Conservation (phyloP, 139 green algal species). For the Chlorella sp. region DNA sequence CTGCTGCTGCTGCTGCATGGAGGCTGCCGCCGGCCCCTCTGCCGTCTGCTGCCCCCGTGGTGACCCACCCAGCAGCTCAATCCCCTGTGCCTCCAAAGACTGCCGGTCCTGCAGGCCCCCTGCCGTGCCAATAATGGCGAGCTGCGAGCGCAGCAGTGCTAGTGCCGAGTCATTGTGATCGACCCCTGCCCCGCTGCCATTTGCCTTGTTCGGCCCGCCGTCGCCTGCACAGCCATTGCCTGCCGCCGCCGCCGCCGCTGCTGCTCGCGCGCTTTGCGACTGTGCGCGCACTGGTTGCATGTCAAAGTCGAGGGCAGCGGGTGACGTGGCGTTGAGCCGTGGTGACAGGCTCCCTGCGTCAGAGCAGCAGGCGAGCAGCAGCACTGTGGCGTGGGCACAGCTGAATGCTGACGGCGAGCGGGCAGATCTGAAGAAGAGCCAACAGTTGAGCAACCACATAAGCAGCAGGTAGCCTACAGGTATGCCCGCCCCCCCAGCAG, state of each 20-base stretch:
- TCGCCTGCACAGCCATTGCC: background rate
- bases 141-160: background rate
- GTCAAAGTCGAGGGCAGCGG: conserved; percentile 20
- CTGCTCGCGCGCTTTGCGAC: background rate
- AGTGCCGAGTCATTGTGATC: background rate
- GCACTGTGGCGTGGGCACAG: background rate
- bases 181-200: background rate
- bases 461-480: no score
- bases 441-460: background rate
- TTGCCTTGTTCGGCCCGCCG: background rate
- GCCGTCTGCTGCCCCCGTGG: background rate
- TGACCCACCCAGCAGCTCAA: background rate
- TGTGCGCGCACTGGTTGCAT: conserved; percentile 16
- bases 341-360: no score
- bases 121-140: conserved; percentile 9
- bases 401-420: background rate
- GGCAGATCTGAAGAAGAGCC: background rate
- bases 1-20: background rate
- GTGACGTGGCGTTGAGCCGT: no score
- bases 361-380: background rate
- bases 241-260: background rate
- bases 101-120: conserved; percentile 3
- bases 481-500: no score
- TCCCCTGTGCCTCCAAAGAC: background rate
- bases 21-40: background rate